Conservation (phyloP, 2,329 filamentous ascomycete genomes). For the Claviceps purpurea region DNA sequence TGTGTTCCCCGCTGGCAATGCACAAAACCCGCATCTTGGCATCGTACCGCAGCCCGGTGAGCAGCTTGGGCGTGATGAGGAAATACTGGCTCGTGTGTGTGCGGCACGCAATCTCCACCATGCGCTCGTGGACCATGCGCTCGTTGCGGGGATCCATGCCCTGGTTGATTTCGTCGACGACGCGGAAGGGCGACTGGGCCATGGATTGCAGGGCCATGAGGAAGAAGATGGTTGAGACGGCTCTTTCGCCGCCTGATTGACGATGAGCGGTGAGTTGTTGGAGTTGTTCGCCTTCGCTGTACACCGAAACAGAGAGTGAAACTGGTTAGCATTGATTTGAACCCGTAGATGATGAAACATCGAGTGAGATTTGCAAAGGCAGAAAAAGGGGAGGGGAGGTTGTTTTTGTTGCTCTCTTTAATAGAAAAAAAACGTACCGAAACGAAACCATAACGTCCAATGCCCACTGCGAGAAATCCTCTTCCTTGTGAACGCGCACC, state of each 20-base stretch:
- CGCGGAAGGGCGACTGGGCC: slow-evolving; percentile 87
- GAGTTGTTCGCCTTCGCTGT: slow-evolving; percentile 64
- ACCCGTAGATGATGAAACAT: background rate
- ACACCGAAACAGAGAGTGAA: background rate
- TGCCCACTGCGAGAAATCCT: slow-evolving; percentile 88
- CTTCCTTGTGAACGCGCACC: slow-evolving; percentile 75
- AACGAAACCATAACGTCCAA: slow-evolving; percentile 94
- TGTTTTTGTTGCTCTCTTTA: background rate
- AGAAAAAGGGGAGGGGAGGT: background rate
- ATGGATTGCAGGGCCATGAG: slow-evolving; percentile 95
- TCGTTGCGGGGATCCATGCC: slow-evolving; percentile 99
- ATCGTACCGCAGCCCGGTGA: slow-evolving; percentile 76
- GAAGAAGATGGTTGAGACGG: slow-evolving; percentile 96
- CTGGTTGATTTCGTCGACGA: slow-evolving; percentile 99
- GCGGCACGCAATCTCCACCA: slow-evolving; percentile 93
- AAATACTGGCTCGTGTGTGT: slow-evolving; percentile 80
- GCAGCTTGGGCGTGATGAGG: slow-evolving; percentile 90
- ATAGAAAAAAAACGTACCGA: slow-evolving; percentile 40
- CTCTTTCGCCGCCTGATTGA: slow-evolving; percentile 90
- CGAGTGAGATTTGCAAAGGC: background rate
- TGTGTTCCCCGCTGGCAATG: slow-evolving; percentile 77
- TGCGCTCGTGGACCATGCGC: slow-evolving; percentile 92
- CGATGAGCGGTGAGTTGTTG: slow-evolving; percentile 81
- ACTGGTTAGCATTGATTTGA: background rate
- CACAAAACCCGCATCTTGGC: slow-evolving; percentile 84